phyloP scores from a whole-genome alignment of 768 basidiomycete species.

The Inosperma sp. region DNA sequence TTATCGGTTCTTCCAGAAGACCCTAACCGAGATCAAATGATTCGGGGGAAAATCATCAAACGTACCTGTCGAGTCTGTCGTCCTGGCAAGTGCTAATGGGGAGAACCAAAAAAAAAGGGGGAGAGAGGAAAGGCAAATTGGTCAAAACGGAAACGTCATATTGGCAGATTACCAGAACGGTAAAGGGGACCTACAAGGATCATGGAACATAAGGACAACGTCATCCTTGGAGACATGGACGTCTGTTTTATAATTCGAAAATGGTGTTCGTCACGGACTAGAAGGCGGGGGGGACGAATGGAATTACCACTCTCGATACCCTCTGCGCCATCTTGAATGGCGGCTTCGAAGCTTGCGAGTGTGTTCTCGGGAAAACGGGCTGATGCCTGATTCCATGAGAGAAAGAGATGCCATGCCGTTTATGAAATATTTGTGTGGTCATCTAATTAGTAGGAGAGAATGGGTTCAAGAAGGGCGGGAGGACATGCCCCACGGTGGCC shows the following conservation, averaged over 20 bases:
- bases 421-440: background rate
- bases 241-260: conserved; percentile 68
- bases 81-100: conserved; percentile 59
- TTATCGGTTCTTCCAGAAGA: background rate
- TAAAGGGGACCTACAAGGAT: conserved; percentile 53
- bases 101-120: conserved; percentile 2
- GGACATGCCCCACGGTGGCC: conserved; percentile 45
- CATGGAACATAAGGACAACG: conserved; percentile 94
- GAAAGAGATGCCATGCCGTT: background rate
- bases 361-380: conserved; percentile 91
- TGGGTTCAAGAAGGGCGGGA: background rate
- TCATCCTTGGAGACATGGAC: conserved; percentile 89
- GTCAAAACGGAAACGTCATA: no score
- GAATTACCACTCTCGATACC: conserved; percentile 95
- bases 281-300: conserved; percentile 31
- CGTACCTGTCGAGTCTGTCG: conserved; percentile 71
- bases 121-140: conserved; percentile 15
- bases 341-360: conserved; percentile 89
- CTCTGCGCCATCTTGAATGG: conserved; percentile 92
- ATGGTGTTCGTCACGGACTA: conserved; percentile 60
- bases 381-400: conserved; percentile 56
- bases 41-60: background rate
- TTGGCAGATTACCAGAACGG: background rate
- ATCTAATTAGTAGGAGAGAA: conserved; percentile 1
- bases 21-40: background rate